A percentile compares a stretch with the other conserved stretches of the same genome.
Evolutionary conservation across 768 basidiomycete genomes (phyloP).

Genomic region (Hygrocybe punicea): DNA sequence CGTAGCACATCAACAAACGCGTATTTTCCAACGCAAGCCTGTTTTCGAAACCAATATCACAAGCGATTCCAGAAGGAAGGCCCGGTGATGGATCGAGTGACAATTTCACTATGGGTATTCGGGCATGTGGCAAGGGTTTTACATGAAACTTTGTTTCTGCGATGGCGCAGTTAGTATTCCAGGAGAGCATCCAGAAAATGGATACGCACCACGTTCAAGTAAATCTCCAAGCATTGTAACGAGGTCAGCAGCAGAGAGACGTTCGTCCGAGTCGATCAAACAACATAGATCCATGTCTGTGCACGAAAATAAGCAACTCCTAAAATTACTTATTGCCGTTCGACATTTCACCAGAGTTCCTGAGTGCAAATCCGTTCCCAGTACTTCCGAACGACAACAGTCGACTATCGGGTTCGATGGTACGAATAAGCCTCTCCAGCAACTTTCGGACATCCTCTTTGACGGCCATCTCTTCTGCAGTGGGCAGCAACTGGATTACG

Average conservation of each 20-base stretch:
- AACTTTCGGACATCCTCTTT: conserved; percentile 96
- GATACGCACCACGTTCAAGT: conserved; percentile 78
- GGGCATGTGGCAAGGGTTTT: conserved; percentile 92
- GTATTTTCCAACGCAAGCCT: conserved; percentile 96
- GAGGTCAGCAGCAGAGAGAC: conserved; percentile 77
- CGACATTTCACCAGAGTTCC: conserved; percentile 74
- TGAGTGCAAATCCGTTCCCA: conserved; percentile 93
- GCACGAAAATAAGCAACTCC: conserved; percentile 10
- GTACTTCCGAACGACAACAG: conserved; percentile 94
- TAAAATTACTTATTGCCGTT: conserved; percentile 2
- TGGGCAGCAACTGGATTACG: conserved; percentile 87
- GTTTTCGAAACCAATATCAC: conserved; percentile 99
- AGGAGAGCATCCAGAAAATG: not conserved
- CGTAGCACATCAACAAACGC: conserved; percentile 92
- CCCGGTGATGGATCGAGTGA: conserved; percentile 83
- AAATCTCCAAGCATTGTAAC: conserved; percentile 92
- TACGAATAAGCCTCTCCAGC: conserved; percentile 91
- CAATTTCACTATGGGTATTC: conserved; percentile 98
- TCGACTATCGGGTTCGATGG: conserved; percentile 88
- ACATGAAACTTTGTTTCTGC: conserved; percentile 94
- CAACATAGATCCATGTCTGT: conserved; percentile 98
- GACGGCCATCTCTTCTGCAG: conserved; percentile 82
- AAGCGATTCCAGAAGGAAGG: conserved; percentile 84
- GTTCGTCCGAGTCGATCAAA: conserved; percentile 85
- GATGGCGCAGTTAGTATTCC: not conserved